A percentile compares a stretch with the other conserved stretches of the same genome.
phyloP scores from a whole-genome alignment of 805 yeast species.

The Metschnikowia rubicola region DNA sequence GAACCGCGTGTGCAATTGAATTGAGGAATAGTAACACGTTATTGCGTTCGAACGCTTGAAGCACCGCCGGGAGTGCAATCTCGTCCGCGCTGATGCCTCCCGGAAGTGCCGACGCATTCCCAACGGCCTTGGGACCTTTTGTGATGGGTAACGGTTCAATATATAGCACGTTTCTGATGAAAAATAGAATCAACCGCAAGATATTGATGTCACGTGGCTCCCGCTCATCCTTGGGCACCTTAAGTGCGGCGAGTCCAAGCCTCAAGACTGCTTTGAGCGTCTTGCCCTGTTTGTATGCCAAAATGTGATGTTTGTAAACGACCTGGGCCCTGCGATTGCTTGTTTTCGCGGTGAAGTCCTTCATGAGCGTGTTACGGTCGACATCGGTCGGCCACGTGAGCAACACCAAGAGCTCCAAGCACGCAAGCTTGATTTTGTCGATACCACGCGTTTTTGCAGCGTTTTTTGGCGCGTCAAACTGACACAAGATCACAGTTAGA shows the following conservation, averaged over 20 bases:
- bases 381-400: conserved; percentile 82
- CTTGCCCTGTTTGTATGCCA: conserved; percentile 55
- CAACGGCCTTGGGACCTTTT: conserved; percentile 40
- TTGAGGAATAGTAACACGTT: conserved; percentile 69
- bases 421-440: conserved; percentile 65
- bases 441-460: conserved; percentile 20
- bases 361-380: conserved; percentile 40
- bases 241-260: conserved; percentile 60
- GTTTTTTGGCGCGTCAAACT: conserved; percentile 55
- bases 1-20: conserved; percentile 66
- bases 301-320: conserved; percentile 63
- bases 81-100: conserved; percentile 60
- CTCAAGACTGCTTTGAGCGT: conserved; percentile 68
- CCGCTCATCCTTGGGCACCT: conserved; percentile 51
- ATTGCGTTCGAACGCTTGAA: conserved; percentile 60
- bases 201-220: conserved; percentile 69
- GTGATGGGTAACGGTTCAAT: conserved; percentile 69
- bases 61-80: conserved; percentile 56
- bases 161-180: conserved; percentile 73
- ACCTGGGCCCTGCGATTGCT: conserved; percentile 51
- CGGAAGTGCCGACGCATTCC: conserved; percentile 46
- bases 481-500: conserved; percentile 66
- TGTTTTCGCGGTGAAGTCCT: conserved; percentile 57
- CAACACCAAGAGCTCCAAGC: conserved; percentile 76
- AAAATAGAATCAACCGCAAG: conserved; percentile 64